Evolutionary conservation across 352 stramenopile genomes (phyloP).

Genomic region (Phytophthora ohioensis): DNA sequence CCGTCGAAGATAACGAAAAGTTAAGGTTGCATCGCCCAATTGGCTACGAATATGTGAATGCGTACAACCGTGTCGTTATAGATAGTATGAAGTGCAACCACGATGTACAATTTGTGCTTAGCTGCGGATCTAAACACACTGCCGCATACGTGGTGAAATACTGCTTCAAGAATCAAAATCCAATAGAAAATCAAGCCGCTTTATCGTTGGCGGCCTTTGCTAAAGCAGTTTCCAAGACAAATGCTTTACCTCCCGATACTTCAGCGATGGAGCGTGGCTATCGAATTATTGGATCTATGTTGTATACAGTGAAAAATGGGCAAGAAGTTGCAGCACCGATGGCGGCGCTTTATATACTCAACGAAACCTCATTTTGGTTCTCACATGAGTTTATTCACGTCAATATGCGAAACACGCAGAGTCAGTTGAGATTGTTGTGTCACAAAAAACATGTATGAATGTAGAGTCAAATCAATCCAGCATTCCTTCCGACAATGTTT

Average conservation of each 20-base stretch:
- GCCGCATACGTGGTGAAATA: slow-evolving; percentile 33
- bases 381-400: slow-evolving; percentile 18
- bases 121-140: neutral
- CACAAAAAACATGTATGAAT: neutral
- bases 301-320: slow-evolving; percentile 23
- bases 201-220: slow-evolving; percentile 20
- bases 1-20: neutral
- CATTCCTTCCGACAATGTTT: neutral
- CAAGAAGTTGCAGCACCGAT: slow-evolving; percentile 20
- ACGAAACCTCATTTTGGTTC: slow-evolving; percentile 26
- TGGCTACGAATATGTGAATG: slow-evolving; percentile 35
- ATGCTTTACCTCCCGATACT: slow-evolving; percentile 4
- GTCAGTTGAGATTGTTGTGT: neutral
- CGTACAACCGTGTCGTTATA: slow-evolving; percentile 21
- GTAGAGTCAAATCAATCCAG: neutral
- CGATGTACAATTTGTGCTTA: slow-evolving; percentile 25
- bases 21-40: slow-evolving; percentile 9
- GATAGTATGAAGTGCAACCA: slow-evolving; percentile 32
- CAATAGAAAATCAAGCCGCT: slow-evolving; percentile 25
- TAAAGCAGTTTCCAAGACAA: slow-evolving; percentile 11
- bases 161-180: neutral
- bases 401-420: neutral
- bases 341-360: slow-evolving; percentile 16
- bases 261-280: slow-evolving; percentile 5
- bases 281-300: slow-evolving; percentile 12